Percentiles rank a stretch among this genome's conserved stretches.
phyloP scores from a whole-genome alignment of 78 protist genomes.

The Polysphondylium violaceum region DNA sequence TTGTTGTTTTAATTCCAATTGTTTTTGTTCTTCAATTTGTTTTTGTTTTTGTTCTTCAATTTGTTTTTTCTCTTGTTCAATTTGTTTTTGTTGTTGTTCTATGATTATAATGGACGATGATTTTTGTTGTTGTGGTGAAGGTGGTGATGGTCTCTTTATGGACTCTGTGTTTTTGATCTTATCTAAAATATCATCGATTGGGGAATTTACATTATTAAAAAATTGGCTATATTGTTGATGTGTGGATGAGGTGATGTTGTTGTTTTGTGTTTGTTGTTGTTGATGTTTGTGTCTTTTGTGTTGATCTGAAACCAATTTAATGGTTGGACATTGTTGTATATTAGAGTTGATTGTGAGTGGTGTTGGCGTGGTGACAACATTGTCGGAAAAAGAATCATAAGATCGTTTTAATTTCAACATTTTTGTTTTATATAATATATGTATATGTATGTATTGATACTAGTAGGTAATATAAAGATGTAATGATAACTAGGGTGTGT shows the following conservation, averaged over 20 bases:
- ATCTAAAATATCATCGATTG: slow-evolving; percentile 44
- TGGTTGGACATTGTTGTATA: not conserved
- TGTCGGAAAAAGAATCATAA: slow-evolving; percentile 40
- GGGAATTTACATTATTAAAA: slow-evolving; percentile 24
- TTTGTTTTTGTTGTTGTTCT: not conserved
- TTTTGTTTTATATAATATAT: not conserved
- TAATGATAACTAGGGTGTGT: not conserved
- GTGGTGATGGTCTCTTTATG: not conserved
- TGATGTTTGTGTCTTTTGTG: slow-evolving; percentile 3
- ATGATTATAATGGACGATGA: not conserved
- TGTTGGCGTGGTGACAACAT: not conserved
- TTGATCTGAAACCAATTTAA: not conserved
- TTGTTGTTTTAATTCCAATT: not conserved
- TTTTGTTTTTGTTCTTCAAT: not conserved
- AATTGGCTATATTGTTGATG: slow-evolving; percentile 13
- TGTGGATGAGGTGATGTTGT: too few species aligned
- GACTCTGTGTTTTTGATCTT: slow-evolving; percentile 28
- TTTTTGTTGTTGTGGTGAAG: not conserved
- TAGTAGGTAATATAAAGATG: not conserved
- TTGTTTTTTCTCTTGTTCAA: not conserved
- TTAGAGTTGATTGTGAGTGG: not conserved
- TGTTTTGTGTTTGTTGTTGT: slow-evolving; percentile 58
- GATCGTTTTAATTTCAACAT: slow-evolving; percentile 75
- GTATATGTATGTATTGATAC: not conserved
- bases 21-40: slow-evolving; percentile 6